Evolutionary conservation across 169 alveolate species (phyloP).

Genomic region (Eimeria necatrix): DNA sequence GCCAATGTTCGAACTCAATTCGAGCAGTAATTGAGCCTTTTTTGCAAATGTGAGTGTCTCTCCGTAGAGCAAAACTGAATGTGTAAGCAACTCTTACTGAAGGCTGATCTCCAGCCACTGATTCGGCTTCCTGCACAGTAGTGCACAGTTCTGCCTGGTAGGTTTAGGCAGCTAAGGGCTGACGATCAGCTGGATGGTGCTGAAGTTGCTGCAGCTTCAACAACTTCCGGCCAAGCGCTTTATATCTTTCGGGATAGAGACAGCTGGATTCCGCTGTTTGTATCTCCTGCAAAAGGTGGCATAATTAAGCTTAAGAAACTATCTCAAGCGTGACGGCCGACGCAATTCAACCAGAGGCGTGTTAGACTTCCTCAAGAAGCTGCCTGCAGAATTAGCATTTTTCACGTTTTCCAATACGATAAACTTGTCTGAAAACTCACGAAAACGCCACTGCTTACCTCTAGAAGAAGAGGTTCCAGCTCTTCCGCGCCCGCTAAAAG

Average conservation of each 20-base stretch:
- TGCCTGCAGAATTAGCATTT: not conserved
- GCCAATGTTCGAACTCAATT: no score
- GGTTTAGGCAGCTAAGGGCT: not conserved
- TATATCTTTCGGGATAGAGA: constrained; percentile 65
- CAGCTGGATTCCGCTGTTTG: constrained; percentile 47
- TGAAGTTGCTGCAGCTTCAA: not conserved
- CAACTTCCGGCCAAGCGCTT: constrained; percentile 24
- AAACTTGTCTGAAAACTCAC: no score
- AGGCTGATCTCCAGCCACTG: no score
- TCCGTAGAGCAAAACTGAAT: no score
- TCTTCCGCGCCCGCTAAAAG: constrained; percentile 47
- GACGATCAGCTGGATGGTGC: not conserved
- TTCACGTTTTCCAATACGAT: not conserved
- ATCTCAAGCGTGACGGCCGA: no score
- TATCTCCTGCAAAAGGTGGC: constrained; percentile 43
- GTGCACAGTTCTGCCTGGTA: no score
- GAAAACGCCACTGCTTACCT: constrained; percentile 16
- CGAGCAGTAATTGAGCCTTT: no score
- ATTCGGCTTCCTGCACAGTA: no score
- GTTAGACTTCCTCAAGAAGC: not conserved
- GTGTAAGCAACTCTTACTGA: no score
- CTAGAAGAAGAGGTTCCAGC: not conserved
- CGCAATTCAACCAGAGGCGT: not conserved
- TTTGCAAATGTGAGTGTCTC: no score
- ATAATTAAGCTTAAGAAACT: no score